A percentile compares a stretch with the other conserved stretches of the same genome.
These are phyloP conservation scores for Xylaria sp. DNA, from an alignment of 2,329 filamentous ascomycete genomes.

Conservation along the genomic window DNA sequence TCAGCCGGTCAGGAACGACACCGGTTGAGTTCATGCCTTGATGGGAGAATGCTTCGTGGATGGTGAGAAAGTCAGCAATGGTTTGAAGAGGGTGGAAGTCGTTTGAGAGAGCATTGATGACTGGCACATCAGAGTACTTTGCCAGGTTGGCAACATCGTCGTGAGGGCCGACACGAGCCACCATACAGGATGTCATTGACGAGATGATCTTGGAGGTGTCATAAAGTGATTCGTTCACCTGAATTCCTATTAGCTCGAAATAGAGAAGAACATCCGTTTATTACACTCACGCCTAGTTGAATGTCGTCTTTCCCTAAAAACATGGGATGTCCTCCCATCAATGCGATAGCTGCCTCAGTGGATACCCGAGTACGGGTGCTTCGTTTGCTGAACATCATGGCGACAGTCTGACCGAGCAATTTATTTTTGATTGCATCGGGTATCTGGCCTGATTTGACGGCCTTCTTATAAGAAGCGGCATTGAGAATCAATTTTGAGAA, in stretches of 20 bases:
- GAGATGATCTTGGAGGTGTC: conserved; percentile 93
- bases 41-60: conserved; percentile 77
- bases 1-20: conserved; percentile 82
- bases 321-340: conserved; percentile 93
- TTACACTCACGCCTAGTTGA: conserved; percentile 78
- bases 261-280: neutral
- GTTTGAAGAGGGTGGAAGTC: conserved; percentile 94
- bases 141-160: conserved; percentile 78
- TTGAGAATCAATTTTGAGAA: conserved; percentile 84
- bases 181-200: conserved; percentile 88
- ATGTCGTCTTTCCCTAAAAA: conserved; percentile 97
- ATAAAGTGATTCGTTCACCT: conserved; percentile 93
- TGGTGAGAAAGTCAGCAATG: conserved; percentile 92
- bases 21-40: conserved; percentile 51
- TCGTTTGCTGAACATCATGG: conserved; percentile 97
- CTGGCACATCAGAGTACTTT: conserved; percentile 77
- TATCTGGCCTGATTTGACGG: conserved; percentile 75
- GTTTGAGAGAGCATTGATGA: conserved; percentile 89
- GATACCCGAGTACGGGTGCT: conserved; percentile 93
- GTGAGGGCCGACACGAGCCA: conserved; percentile 81
- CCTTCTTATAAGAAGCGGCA: conserved; percentile 78
- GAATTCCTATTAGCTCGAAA: conserved; percentile 28
- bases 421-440: conserved; percentile 68
- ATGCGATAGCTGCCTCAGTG: conserved; percentile 88
- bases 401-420: conserved; percentile 81